Evolutionary conservation across 345 rosid genomes (phyloP).

Genomic region (Combretum micranthum): DNA sequence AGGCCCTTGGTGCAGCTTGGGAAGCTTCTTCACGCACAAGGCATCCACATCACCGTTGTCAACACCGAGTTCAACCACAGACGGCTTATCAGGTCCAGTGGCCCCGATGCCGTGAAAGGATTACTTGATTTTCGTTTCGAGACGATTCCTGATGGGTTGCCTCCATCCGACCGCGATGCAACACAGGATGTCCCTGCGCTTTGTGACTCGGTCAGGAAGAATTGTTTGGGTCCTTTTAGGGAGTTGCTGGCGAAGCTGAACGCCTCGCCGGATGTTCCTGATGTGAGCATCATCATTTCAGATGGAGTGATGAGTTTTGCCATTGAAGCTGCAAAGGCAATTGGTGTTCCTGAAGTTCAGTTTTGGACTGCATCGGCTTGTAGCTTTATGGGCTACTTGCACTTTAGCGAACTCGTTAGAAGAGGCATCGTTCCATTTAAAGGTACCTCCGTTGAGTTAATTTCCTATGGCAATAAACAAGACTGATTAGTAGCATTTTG

Average conservation of each 20-base stretch:
- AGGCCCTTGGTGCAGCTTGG: slow-evolving; percentile 25
- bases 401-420: slow-evolving; percentile 10
- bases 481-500: too few species aligned
- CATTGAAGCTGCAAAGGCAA: slow-evolving; percentile 10
- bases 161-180: slow-evolving; percentile 16
- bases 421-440: slow-evolving; percentile 26
- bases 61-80: slow-evolving; percentile 28
- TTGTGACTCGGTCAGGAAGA: slow-evolving; percentile 12
- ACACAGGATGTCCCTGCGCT: slow-evolving; percentile 14
- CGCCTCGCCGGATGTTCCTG: slow-evolving; percentile 9
- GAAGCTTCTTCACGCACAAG: slow-evolving; percentile 23
- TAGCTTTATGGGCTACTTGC: slow-evolving; percentile 16
- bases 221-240: slow-evolving; percentile 22
- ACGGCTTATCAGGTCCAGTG: slow-evolving; percentile 20
- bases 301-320: slow-evolving; percentile 32
- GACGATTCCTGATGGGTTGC: slow-evolving; percentile 25
- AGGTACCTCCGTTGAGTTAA: too few species aligned
- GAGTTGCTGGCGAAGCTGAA: slow-evolving; percentile 19
- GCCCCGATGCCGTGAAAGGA: slow-evolving; percentile 17
- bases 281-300: slow-evolving; percentile 15
- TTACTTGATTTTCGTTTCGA: slow-evolving; percentile 24
- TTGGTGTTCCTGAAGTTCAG: slow-evolving; percentile 21
- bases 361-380: slow-evolving; percentile 22
- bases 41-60: slow-evolving; percentile 35
- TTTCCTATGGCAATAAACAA: too few species aligned